Percentiles rank a stretch among this genome's conserved stretches.
Conservation (phyloP, 192 early-diverging fungal species). For the Kickxella alabastrina region DNA sequence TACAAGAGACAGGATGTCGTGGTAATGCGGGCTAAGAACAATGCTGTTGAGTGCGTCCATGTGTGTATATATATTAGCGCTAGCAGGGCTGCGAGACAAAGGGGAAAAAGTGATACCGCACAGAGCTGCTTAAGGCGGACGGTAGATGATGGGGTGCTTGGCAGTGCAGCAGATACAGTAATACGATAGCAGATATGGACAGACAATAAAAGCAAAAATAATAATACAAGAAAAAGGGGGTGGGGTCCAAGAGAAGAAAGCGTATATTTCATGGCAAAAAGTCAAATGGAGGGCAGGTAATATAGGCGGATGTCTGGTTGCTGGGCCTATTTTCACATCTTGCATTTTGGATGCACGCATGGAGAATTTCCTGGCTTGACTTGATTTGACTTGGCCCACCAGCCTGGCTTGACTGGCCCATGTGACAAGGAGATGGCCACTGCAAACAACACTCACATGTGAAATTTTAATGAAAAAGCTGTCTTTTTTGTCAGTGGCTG, state of each 20-base stretch:
- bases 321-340: no score
- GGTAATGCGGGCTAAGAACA: conserved; percentile 70
- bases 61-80: not conserved
- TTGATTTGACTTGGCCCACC: no score
- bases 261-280: not conserved
- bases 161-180: not conserved
- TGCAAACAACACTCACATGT: no score
- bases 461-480: no score
- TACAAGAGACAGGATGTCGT: conserved; percentile 76
- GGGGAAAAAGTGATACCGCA: not conserved
- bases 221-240: not conserved
- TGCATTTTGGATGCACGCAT: no score
- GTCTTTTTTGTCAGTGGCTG: no score
- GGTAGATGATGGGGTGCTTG: not conserved
- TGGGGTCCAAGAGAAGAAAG: not conserved
- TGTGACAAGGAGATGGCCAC: no score
- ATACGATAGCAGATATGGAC: not conserved
- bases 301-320: no score
- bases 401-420: no score
- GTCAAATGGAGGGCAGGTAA: no score
- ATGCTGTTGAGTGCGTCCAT: conserved; percentile 33
- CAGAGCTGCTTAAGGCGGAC: not conserved
- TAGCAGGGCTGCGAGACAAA: not conserved
- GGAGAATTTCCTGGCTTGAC: no score
- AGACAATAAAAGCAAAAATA: not conserved